phyloP scores from a whole-genome alignment of 495 filamentous ascomycete species.

The Trichoderma reesei region DNA sequence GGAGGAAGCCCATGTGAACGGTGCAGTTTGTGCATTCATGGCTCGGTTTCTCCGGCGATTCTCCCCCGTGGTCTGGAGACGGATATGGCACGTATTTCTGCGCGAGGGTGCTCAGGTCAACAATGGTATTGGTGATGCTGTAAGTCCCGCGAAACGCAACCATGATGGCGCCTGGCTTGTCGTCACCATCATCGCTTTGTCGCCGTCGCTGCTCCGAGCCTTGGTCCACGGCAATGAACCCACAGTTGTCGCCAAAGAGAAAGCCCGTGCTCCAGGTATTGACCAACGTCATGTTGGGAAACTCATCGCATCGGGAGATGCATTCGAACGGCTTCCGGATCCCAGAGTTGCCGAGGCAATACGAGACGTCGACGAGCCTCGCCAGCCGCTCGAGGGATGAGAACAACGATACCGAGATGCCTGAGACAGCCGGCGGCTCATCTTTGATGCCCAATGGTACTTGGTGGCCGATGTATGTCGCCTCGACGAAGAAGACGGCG shows the following conservation, averaged over 20 bases:
- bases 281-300: conserved; percentile 66
- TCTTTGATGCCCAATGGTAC: conserved; percentile 12
- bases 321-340: conserved; percentile 76
- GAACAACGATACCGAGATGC: conserved; percentile 60
- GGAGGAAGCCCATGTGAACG: conserved; percentile 83
- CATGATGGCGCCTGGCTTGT: conserved; percentile 45
- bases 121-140: conserved; percentile 78
- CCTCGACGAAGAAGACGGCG: not conserved
- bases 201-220: conserved; percentile 14
- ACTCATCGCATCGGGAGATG: conserved; percentile 71
- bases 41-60: conserved; percentile 17
- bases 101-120: conserved; percentile 77
- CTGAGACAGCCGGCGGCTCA: conserved; percentile 16
- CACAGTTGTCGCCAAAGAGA: conserved; percentile 82
- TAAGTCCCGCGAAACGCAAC: conserved; percentile 96
- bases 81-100: conserved; percentile 88
- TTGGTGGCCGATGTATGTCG: conserved; percentile 12
- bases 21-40: conserved; percentile 68
- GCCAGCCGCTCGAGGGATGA: conserved; percentile 74
- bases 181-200: not conserved
- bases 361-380: conserved; percentile 85
- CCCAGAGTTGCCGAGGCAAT: conserved; percentile 81
- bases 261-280: conserved; percentile 85
- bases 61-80: conserved; percentile 31
- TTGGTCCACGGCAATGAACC: conserved; percentile 84